Conservation (phyloP, 345 rosid genomes). For the Angophora floribunda region DNA sequence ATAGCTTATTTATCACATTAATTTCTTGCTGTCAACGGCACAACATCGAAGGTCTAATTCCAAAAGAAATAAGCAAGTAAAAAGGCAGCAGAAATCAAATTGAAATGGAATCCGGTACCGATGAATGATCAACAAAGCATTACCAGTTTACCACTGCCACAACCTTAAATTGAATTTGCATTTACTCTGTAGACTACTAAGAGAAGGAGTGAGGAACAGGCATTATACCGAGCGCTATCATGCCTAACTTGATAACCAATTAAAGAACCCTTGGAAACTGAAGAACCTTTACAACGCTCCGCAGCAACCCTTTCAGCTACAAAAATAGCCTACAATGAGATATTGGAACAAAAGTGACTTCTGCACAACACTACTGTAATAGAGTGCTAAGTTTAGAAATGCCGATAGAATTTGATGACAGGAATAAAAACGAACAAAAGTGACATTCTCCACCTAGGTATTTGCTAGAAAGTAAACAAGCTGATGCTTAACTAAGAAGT, state of each 20-base stretch:
- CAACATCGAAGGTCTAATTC: neutral
- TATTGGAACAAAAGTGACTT: neutral
- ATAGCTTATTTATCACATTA: neutral
- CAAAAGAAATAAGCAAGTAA: neutral
- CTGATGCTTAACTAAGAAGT: neutral
- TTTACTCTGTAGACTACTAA: neutral
- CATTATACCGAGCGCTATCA: constrained; percentile 66
- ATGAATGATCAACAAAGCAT: neutral
- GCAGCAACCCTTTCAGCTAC: constrained; percentile 96
- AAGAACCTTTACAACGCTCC: constrained; percentile 84
- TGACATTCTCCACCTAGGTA: neutral
- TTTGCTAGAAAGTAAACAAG: neutral
- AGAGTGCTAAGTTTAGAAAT: neutral
- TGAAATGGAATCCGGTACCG: neutral
- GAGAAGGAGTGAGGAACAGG: neutral
- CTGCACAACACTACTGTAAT: neutral
- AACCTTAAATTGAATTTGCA: neutral
- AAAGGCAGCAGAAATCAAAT: neutral
- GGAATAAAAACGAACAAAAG: neutral
- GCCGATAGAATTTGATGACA: neutral
- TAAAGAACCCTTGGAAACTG: constrained; percentile 73
- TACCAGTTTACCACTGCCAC: neutral
- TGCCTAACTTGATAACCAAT: constrained; percentile 99
- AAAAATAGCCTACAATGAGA: constrained; percentile 62
- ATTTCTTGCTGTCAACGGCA: neutral